Base-by-base conservation (phyloP, 176 grass and related monocot species). In the Avena atlantica region DNA sequence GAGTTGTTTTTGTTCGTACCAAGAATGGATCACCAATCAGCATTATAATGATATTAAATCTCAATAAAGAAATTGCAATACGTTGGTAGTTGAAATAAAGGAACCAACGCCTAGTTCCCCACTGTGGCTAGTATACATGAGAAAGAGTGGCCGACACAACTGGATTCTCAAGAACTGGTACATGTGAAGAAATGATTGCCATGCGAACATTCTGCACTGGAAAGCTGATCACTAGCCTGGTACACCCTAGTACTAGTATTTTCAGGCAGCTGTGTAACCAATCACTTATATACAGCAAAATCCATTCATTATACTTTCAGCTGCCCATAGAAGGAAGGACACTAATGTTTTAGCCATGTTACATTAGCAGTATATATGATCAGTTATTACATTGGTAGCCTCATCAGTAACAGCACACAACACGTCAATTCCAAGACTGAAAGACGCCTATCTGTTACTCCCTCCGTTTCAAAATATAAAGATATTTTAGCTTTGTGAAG, bases 41-140 rank as follows among this genome's bases (percentile, higher is more conserved):
- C 57, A n/a, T n/a, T n/a, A 59, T 20, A n/a, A 2, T 21, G 20
- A 3, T 61, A 24, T n/a, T 61, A 23, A 61, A 61, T 73, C 70
- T 48, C 10, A 48, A 73, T 9, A 13, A 2, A 72, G 21, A 14
- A 45, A 23, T 12, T 23, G n/a, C n/a, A 4, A 37, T 0, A 12
- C 42, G 13, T 76, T 76, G 74, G 74, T 20, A 77, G 50, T 56
- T 77, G 74, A 77, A 77, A 77, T 20, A 50, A 77, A 77, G 74
- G 9, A 77, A 77, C 50, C 25, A 16, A 36, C 25, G 1, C 50
- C 4, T 10, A 77, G 15, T 56, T 31, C 15, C 2, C n/a, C 25
- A 56, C 17, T 16, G 37, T 21, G 19, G 37, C 65, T 72, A 34
- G 31, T 34, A 34, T 34, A 72, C 74, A 77, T 56, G 50, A 34